Evolutionary conservation across 2,329 filamentous ascomycete species (phyloP).

Genomic region (Arthroderma uncinatum): DNA sequence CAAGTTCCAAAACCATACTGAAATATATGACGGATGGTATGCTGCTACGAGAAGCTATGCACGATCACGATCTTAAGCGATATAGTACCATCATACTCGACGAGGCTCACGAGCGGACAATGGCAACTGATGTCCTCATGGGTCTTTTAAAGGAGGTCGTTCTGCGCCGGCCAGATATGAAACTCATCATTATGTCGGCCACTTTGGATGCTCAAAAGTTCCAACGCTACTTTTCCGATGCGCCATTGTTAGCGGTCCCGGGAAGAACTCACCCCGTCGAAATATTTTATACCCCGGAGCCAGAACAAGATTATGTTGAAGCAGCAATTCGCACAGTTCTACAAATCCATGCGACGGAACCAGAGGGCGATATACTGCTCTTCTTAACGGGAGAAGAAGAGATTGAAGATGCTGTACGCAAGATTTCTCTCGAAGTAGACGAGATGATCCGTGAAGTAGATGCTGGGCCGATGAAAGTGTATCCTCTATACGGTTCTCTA

Average conservation of each 20-base stretch:
- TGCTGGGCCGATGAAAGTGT: slow-evolving; percentile 77
- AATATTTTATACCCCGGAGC: slow-evolving; percentile 95
- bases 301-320: slow-evolving; percentile 93
- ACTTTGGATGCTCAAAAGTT: slow-evolving; percentile 97
- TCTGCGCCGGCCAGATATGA: slow-evolving; percentile 70
- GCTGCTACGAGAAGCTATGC: slow-evolving; percentile 90
- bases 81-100: slow-evolving; percentile 98
- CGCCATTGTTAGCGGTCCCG: slow-evolving; percentile 83
- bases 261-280: slow-evolving; percentile 94
- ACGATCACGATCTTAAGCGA: slow-evolving; percentile 79
- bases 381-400: slow-evolving; percentile 98
- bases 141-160: slow-evolving; percentile 87
- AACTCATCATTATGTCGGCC: slow-evolving; percentile 98
- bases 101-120: slow-evolving; percentile 93
- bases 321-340: slow-evolving; percentile 87
- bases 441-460: slow-evolving; percentile 87
- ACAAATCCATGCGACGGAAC: slow-evolving; percentile 89
- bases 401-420: slow-evolving; percentile 90
- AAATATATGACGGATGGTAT: slow-evolving; percentile 99
- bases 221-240: slow-evolving; percentile 91
- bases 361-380: slow-evolving; percentile 81
- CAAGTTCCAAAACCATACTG: slow-evolving; percentile 73
- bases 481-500: slow-evolving; percentile 86
- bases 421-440: slow-evolving; percentile 81
- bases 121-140: slow-evolving; percentile 96